Percentiles rank a stretch among this genome's conserved stretches.
These are phyloP conservation scores for Scenedesmus sp. DNA, from an alignment of 163 green algal species.

Conservation along the genomic window DNA sequence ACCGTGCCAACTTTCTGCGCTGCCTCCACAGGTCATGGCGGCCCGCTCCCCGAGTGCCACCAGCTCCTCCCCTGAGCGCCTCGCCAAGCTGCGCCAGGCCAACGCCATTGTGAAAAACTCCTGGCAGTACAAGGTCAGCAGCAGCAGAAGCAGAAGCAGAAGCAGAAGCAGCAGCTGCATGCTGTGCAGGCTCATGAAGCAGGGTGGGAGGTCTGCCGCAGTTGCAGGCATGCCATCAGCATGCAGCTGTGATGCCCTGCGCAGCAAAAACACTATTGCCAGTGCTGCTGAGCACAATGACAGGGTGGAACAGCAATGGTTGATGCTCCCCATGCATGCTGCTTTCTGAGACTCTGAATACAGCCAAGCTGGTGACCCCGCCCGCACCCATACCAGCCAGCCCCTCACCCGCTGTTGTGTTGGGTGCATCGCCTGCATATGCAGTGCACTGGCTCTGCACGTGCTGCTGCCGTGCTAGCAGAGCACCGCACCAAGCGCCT, in stretches of 20 bases:
- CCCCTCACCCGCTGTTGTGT: neutral
- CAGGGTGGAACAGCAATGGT: neutral
- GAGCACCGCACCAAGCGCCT: slow-evolving; percentile 14
- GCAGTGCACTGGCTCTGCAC: slow-evolving; percentile 42
- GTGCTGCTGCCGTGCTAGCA: slow-evolving; percentile 47
- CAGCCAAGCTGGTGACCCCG: neutral
- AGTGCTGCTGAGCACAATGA: neutral
- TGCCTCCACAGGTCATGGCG: neutral
- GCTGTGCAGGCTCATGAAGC: neutral
- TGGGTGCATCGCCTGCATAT: neutral
- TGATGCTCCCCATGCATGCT: neutral
- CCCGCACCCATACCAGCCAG: neutral
- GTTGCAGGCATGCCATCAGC: neutral
- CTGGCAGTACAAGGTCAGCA: slow-evolving; percentile 55
- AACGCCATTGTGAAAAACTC: slow-evolving; percentile 37
- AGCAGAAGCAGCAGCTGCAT: neutral
- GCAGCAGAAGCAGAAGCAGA: neutral
- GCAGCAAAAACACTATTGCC: neutral
- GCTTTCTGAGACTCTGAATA: neutral
- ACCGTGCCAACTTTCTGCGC: neutral
- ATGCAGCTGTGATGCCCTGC: neutral
- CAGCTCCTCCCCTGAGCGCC: slow-evolving; percentile 6
- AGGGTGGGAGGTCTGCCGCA: neutral
- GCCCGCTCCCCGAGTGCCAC: slow-evolving; percentile 27
- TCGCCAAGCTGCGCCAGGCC: slow-evolving; percentile 49